Base-by-base conservation (phyloP, 345 rosid genomes). In the Zanthoxylum bungeanum region DNA sequence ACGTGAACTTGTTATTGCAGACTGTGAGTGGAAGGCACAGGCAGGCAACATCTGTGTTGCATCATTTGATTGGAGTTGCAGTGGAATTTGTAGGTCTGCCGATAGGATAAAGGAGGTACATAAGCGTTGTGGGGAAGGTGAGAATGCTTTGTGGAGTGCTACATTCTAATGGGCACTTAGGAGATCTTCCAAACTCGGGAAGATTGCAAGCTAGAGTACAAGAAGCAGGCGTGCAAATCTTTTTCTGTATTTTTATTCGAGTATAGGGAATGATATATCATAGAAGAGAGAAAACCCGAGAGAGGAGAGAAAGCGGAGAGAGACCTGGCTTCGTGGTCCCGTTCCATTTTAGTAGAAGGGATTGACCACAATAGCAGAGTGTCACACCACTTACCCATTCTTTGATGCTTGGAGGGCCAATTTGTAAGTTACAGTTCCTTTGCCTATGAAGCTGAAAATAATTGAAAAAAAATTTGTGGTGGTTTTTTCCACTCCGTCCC, bases 11-110 rank as follows among this genome's bases (percentile, higher is more conserved):
- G 67, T 34, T 50, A 25, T 21, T 81, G 84, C 81, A 94, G 98
- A 94, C 74, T 94, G 98, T 5, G 98, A 92, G 36, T 90, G 97
- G 98, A 94, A 94, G 83, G 98, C 98, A 0, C 98, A 90, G 76
- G 98, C 98, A 36, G 98, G 98, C 71, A 94, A 94, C 86, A 75
- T 87, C 11, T 94, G 98, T 30, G 90, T 94, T 63, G 98, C 98
- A 64, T 94, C 98, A 28, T 94, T 90, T 0, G 98, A 94, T 70
- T 94, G 98, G 98, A 94, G 57, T 75, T 94, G 98, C 87, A 94
- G 98, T 11, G 98, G 98, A 42, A 94, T 94, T 50, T 94, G 98
- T 80, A 86, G 87, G 71, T 92, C 98, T 17, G 93, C 83, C 0
- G 97, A 94, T 66, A 83, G 95, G 77, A 90, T 94, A 19, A 94